These are phyloP conservation scores for Wickerhamomyces bovis DNA, from an alignment of 805 yeast species.

Conservation along the genomic window DNA sequence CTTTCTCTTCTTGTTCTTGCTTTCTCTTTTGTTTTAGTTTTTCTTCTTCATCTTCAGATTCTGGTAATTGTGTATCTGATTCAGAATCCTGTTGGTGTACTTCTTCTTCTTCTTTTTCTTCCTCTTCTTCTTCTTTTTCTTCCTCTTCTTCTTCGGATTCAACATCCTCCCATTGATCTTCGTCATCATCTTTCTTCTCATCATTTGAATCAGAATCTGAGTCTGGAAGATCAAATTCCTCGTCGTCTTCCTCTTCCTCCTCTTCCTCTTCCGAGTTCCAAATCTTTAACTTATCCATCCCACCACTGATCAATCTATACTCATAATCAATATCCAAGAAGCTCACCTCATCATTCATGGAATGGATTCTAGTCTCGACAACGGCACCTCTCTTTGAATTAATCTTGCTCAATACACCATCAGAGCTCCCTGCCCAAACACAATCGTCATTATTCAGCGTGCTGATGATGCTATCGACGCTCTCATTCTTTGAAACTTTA, in stretches of 20 bases:
- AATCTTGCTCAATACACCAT: constrained; percentile 65
- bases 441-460: constrained; percentile 40
- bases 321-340: constrained; percentile 73
- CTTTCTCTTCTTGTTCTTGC: constrained; percentile 14
- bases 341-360: constrained; percentile 66
- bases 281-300: constrained; percentile 73
- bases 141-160: constrained; percentile 7
- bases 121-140: constrained; percentile 12
- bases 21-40: constrained; percentile 13
- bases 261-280: constrained; percentile 50
- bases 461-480: constrained; percentile 58
- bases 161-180: constrained; percentile 21
- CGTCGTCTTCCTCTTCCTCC: constrained; percentile 24
- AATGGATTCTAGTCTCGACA: constrained; percentile 61
- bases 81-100: not conserved
- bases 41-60: constrained; percentile 4
- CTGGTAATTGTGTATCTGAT: constrained; percentile 5
- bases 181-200: constrained; percentile 5
- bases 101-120: constrained; percentile 9
- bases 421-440: constrained; percentile 76
- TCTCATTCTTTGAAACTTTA: constrained; percentile 58
- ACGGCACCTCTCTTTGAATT: constrained; percentile 60
- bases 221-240: constrained; percentile 8
- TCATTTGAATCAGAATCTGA: constrained; percentile 4
- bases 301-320: constrained; percentile 74